Evolutionary conservation across 495 filamentous ascomycete genomes (phyloP), one percentile per base, ranked within the genome.

Genomic region (Hypoxylon fuscum): DNA sequence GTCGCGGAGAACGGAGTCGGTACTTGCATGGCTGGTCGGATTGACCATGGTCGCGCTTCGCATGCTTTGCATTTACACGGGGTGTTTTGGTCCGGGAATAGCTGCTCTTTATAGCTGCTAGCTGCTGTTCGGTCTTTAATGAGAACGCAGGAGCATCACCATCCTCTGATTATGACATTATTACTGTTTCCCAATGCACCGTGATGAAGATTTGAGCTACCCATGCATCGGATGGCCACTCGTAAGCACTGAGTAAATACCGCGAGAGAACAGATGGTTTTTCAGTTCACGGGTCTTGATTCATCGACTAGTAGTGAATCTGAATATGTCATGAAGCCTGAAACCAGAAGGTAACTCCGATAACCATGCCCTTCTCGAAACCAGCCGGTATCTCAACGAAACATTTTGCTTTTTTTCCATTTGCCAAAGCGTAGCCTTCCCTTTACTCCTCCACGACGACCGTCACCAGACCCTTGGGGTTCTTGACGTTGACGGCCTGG

Each of bases 401-500:
- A 73, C 64, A 62, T 50, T 68, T 62, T 54, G 68, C 69, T 48
- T 32, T 32, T 64, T 49, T 74, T 72, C 58, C 60, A 62, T 63
- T 62, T 63, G 55, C 57, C 42, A 27, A 27, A 27, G 55, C 54
- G 45, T 49, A 45, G 41, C 54, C 25, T 57, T 41, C 52, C 32
- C 53, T 77, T n/a, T 80, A 82, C 67, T 86, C 82, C 76, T 86
- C 83, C 32, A 87, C 84, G 69, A 95, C 85, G 59, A 89, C 85
- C 57, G 95, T 98, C 73, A 90, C 88, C 68, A 98, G 87, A 76
- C 93, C 93, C 91, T 96, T 97, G 75, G 93, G 86, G 82, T 94
- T 89, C 91, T 97, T 98, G 69, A 98, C 95, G 81, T 96, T 96
- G 79, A 98, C 95, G 62, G 94, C 95, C 87, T 98, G 93, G 73